Conservation (phyloP, 2,329 filamentous ascomycete species). For the Stachybotrys elegans region DNA sequence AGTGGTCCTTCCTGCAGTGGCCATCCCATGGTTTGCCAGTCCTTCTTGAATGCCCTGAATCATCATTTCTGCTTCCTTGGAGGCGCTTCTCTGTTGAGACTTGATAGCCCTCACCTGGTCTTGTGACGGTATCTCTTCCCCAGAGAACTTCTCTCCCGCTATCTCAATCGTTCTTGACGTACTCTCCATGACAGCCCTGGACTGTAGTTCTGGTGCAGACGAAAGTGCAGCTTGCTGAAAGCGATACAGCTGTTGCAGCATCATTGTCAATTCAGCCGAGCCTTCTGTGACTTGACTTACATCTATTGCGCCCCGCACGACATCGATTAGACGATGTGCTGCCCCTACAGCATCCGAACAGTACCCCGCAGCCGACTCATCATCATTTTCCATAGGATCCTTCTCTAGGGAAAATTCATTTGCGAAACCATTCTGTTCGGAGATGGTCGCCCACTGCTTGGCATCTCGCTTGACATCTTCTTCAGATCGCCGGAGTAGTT, state of each 20-base stretch:
- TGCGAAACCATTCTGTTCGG: background rate
- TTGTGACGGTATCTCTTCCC: conserved; percentile 2
- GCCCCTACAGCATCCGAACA: background rate
- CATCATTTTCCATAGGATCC: background rate
- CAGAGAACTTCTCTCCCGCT: conserved; percentile 3
- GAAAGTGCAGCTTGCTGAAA: background rate
- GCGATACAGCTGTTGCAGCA: background rate
- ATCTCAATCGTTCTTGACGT: background rate
- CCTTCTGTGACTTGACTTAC: background rate
- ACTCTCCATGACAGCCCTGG: background rate
- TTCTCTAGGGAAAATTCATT: background rate
- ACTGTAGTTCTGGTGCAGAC: background rate
- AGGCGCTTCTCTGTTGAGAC: conserved; percentile 9
- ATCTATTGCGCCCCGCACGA: background rate
- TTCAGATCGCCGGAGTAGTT: conserved; percentile 1
- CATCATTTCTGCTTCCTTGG: conserved; percentile 4
- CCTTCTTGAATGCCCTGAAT: conserved; percentile 7
- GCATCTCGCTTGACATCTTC: conserved; percentile 6
- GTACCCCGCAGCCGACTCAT: background rate
- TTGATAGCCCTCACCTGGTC: conserved; percentile 6
- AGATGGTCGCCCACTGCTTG: background rate
- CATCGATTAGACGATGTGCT: conserved; percentile 1
- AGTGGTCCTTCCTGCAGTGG: background rate
- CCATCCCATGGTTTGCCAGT: background rate
- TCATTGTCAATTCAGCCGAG: background rate